These are phyloP conservation scores for Hypoxylon sp. DNA, from an alignment of 2,329 filamentous ascomycete species.

Conservation along the genomic window DNA sequence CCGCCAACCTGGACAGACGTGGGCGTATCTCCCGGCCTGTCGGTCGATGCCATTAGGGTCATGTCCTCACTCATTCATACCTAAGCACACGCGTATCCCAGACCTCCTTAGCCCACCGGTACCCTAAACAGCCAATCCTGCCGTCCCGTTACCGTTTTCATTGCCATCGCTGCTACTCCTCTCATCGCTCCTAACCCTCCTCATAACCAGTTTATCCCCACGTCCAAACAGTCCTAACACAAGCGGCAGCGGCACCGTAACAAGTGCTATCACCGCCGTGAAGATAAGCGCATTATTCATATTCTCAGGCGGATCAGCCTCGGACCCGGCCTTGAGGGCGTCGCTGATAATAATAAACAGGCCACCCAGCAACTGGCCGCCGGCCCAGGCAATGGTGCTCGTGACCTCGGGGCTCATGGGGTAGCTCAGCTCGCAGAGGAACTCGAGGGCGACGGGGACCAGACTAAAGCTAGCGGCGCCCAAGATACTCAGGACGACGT, in stretches of 20 bases:
- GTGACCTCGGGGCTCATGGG: conserved; percentile 90
- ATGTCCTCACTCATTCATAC: background rate
- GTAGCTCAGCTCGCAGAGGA: conserved; percentile 87
- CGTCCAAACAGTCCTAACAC: conserved; percentile 79
- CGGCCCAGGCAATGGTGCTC: conserved; percentile 85
- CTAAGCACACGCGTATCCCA: background rate
- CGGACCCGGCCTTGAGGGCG: conserved; percentile 72
- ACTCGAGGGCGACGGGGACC: conserved; percentile 88
- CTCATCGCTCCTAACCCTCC: conserved; percentile 64
- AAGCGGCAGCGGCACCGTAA: conserved; percentile 76
- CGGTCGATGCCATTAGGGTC: background rate
- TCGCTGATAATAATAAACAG: conserved; percentile 88
- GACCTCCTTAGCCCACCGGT: background rate
- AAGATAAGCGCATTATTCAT: conserved; percentile 86
- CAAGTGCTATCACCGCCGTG: conserved; percentile 78
- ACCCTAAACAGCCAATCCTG: conserved; percentile 2
- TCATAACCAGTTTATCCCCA: conserved; percentile 64
- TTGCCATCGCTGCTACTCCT: conserved; percentile 26
- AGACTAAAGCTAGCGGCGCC: conserved; percentile 86
- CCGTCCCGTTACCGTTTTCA: conserved; percentile 1
- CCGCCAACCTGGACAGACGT: background rate
- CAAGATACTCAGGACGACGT: conserved; percentile 80
- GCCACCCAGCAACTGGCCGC: conserved; percentile 87
- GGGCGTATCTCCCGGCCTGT: background rate
- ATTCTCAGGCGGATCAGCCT: conserved; percentile 73